Base-by-base conservation (phyloP, 1,139 yeast genomes). In the Debaryomycetaceae sp. region DNA sequence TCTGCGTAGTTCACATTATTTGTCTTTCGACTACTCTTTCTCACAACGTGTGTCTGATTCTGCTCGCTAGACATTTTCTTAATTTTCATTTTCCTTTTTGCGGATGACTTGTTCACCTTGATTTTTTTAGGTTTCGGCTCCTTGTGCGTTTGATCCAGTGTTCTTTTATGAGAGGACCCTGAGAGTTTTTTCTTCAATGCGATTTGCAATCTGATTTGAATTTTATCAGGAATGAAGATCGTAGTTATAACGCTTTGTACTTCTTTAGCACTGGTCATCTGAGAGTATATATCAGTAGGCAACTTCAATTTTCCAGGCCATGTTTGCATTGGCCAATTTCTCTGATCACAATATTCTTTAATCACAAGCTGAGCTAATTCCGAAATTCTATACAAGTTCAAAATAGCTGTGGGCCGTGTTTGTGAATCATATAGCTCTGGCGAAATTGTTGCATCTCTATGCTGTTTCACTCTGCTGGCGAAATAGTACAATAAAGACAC, bases 261-360 rank as follows among this genome's bases (percentile, higher is more conserved):
- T 50, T 75, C 80, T 24, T 60, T 57, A 6, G 70, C 57, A 37
- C 71, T 63, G 2, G 67, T 59, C 75, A 85, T 82, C 0, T 87
- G 81, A 9, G 72, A 67, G 62, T 75, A 88, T 8, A 86, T 63
- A 55, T 87, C 96, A 9, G 73, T 64, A 0, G 95, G 85, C 24
- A 89, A 63, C 34, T 78, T 78, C 27, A 86, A 62, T 53, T 83
- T 85, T 0, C 93, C 95, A 0, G 96, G 95, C 82, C 93, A 90
- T 0, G 91, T 81, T 31, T 83, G 79, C 49, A 87, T 70, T 22
- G 78, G 77, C 96, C 96, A 88, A 42, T 72, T 74, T 55, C 76
- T 80, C 14, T 62, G 58, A 37, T 79, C 85, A 41, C 85, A 80
- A 36, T 78, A 66, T 46, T 78, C 81, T 46, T 83, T 77, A 39